Evolutionary conservation across 768 basidiomycete species (phyloP), one percentile per base, ranked within the genome.

Genomic region (Tylopilus plumbeoviolaceoides): DNA sequence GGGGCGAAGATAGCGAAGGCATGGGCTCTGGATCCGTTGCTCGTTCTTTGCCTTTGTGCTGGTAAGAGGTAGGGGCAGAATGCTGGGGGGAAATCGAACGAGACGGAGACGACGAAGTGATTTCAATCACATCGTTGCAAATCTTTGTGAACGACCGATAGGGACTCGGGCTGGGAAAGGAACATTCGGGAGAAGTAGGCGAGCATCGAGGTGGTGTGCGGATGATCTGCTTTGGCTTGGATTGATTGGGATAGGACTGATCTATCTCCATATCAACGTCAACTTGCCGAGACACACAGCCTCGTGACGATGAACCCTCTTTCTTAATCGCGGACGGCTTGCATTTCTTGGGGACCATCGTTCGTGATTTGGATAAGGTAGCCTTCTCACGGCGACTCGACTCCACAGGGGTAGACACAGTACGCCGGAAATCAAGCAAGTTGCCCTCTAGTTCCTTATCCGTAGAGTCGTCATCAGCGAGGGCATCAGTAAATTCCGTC

Each of bases 401-500:
- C 30, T 70, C 65, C 9, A 63, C 70, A 17, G 86, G 82, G 3
- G 70, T 67, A 17, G 76, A 78, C 48, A 75, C 73, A 0, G 84
- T 76, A 38, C 86, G 78, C 36, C 79, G 80, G 55, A 68, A 65
- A 21, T 74, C 53, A 42, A 69, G 59, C 21, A 85, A 64, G 5
- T 80, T 85, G 3, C 78, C 77, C 57, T 84, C 83, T 14, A 91
- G 75, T 38, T 85, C 86, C 60, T 74, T 68, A 61, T 91, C 89
- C 21, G 77, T 78, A 6, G 85, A 84, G 54, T 89, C 88, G 53
- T 85, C 83, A 30, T 83, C 67, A 7, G 78, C 81, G 10, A 79
- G 78, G 4, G 61, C 30, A 5, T 67, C 67, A 28, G 85, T 78
- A 36, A 86, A 80, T 44, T 76, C 68, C 55, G 71, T 70, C n/a